phyloP scores from a whole-genome alignment of 768 basidiomycete genomes.

The Russula sp. region DNA sequence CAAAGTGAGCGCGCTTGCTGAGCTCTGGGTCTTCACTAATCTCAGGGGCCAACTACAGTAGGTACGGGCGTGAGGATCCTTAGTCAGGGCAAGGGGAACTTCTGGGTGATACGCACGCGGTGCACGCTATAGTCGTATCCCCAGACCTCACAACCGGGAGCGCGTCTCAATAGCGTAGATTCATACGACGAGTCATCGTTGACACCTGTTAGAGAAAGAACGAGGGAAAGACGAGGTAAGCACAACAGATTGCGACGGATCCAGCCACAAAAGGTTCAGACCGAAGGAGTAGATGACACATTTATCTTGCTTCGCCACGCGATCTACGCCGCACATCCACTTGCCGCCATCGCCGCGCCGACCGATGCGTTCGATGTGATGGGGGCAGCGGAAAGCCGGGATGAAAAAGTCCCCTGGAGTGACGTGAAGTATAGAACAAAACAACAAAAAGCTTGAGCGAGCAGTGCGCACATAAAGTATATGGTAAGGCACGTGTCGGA shows the following conservation, averaged over 20 bases:
- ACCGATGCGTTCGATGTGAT: conserved; percentile 42
- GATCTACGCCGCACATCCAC: conserved; percentile 45
- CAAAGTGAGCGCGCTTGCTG: conserved; percentile 38
- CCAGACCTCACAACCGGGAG: conserved; percentile 34
- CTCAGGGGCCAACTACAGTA: conserved; percentile 38
- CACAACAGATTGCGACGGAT: too few relatives aligned
- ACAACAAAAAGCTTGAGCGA: neutral
- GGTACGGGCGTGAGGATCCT: too few relatives aligned
- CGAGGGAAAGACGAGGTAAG: too few relatives aligned
- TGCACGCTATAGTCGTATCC: conserved; percentile 38
- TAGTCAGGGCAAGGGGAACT: too few relatives aligned
- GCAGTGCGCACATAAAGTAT: neutral
- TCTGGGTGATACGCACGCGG: conserved; percentile 27
- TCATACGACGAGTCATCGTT: conserved; percentile 49
- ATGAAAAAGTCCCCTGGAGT: conserved; percentile 35
- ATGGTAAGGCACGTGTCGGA: neutral
- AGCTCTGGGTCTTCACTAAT: conserved; percentile 32
- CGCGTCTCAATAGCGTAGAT: conserved; percentile 39
- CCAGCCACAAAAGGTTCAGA: conserved; percentile 5
- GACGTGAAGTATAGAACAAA: neutral
- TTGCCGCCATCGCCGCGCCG: conserved; percentile 48
- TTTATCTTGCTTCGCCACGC: conserved; percentile 29
- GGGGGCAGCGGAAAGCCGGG: conserved; percentile 44
- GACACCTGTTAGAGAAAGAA: conserved; percentile 31
- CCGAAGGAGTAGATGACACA: conserved; percentile 37